Base-by-base conservation (phyloP, 805 yeast species). In the Isabelozyma pseudorhagii region DNA sequence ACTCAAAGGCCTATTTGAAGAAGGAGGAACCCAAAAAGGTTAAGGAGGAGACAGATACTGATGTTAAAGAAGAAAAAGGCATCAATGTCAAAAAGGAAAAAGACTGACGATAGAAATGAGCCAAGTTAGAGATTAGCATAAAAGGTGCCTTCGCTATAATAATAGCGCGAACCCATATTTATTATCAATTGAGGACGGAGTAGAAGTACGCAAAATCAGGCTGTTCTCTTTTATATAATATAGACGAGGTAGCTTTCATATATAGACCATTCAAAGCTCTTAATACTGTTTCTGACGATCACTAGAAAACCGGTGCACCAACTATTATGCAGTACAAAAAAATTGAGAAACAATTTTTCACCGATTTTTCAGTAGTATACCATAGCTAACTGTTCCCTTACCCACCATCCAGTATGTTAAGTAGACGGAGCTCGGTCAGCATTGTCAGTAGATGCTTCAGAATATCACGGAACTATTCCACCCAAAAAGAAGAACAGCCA, bases 401-500 rank as follows among this genome's bases (percentile, higher is more conserved):
- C 17, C 25, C 18, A 15, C 18, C 17, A 13, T 15, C 15, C 38
- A 28, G n/a, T 29, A 42, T 28, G 38, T 42, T 15, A 25, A 42
- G 38, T 15, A 42, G 28, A 42, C 39, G 48, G 45, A 40, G 46
- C 42, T 40, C 39, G 17, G 36, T 31, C n/a, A 31, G 8, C 36
- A 8, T 31, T 9, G 36, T 13, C 10, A 10, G n/a, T 8, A 31
- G 36, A 31, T 31, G 5, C 36, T 31, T 31, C n/a, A 31, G 36
- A 31, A 31, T 31, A 31, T 10, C 36, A 31, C 36, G 36, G n/a
- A 13, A 13, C n/a, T 31, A 31, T 31, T 31, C 36, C n/a, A 31
- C 36, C 1, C 36, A 31, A 31, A 31, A 31, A 31, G 36, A 31
- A 13, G 54, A 50, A 40, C 9, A 14, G 5, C 63, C 74, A 10